Conservation (phyloP, 2,329 filamentous ascomycete genomes). For the Phoma sp. region DNA sequence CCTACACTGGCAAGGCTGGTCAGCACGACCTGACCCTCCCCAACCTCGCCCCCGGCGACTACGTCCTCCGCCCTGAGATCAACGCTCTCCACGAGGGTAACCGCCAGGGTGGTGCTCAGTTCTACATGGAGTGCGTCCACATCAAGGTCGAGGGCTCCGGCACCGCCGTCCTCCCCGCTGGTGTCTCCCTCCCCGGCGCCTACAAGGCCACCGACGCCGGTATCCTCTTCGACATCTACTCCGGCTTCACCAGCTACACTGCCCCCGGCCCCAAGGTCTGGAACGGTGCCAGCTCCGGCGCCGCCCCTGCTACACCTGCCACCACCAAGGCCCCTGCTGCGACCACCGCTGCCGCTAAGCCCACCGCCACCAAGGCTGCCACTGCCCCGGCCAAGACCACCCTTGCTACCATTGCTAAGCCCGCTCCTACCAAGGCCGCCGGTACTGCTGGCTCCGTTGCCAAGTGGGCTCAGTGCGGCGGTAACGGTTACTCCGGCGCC, state of each 20-base stretch:
- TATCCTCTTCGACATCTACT: constrained; percentile 53
- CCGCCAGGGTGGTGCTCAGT: constrained; percentile 48
- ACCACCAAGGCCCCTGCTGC: constrained; percentile 17
- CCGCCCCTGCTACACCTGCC: constrained; percentile 21
- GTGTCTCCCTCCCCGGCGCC: constrained; percentile 55
- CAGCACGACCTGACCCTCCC: constrained; percentile 52
- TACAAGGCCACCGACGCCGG: constrained; percentile 50
- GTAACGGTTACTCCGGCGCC: constrained; percentile 50
- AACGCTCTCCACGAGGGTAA: constrained; percentile 54
- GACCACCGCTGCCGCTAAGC: constrained; percentile 18
- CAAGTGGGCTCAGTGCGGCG: constrained; percentile 54
- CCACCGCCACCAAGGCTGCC: constrained; percentile 17
- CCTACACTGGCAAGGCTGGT: constrained; percentile 45
- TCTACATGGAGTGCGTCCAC: constrained; percentile 55
- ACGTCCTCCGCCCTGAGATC: constrained; percentile 54
- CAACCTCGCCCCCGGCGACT: constrained; percentile 49
- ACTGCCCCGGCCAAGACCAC: constrained; percentile 24
- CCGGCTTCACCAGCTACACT: constrained; percentile 43
- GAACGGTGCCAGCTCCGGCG: constrained; percentile 30
- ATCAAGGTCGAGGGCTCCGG: constrained; percentile 48
- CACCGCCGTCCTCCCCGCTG: constrained; percentile 41
- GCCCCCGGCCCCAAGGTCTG: constrained; percentile 46
- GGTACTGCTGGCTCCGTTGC: constrained; percentile 20
- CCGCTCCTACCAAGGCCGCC: constrained; percentile 20
- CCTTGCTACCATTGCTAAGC: constrained; percentile 27